These are phyloP conservation scores for Solanum lycopersicoides DNA, from an alignment of 257 asterid genomes.

Conservation along the genomic window DNA sequence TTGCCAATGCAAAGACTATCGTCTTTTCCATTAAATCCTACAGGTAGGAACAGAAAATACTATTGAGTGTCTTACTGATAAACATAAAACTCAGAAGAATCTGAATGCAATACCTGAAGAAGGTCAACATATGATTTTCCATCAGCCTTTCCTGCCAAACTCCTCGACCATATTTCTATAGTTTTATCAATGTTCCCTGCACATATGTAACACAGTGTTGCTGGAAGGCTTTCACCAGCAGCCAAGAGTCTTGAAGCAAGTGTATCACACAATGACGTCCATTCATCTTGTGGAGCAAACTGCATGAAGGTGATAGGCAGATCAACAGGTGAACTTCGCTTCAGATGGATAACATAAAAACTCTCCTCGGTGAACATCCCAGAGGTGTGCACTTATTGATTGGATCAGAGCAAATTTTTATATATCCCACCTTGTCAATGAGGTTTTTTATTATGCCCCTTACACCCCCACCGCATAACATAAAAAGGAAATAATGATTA, in stretches of 20 bases:
- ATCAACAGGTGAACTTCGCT: conserved; percentile 1
- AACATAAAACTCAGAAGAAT: neutral
- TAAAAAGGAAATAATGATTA: neutral
- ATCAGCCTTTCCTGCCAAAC: conserved; percentile 48
- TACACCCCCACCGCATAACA: neutral
- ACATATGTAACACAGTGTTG: conserved; percentile 83
- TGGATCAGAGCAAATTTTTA: neutral
- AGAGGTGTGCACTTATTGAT: neutral
- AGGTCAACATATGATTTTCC: conserved; percentile 79
- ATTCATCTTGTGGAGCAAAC: conserved; percentile 84
- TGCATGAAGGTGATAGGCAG: conserved; percentile 18
- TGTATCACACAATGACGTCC: conserved; percentile 73
- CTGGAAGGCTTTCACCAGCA: conserved; percentile 74
- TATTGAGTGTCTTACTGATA: conserved; percentile 2
- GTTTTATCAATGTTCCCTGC: conserved; percentile 95
- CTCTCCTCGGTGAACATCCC: neutral
- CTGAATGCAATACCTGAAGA: conserved; percentile 50
- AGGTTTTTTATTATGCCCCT: neutral
- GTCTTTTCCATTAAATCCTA: conserved; percentile 99
- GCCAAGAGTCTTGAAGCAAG: conserved; percentile 87
- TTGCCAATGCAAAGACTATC: conserved; percentile 80
- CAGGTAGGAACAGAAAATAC: conserved; percentile 1
- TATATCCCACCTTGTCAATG: neutral
- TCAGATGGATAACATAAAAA: neutral
- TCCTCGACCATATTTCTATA: conserved; percentile 89